phyloP scores from a whole-genome alignment of 352 stramenopile genomes.

The Thraustochytrium striatum region DNA sequence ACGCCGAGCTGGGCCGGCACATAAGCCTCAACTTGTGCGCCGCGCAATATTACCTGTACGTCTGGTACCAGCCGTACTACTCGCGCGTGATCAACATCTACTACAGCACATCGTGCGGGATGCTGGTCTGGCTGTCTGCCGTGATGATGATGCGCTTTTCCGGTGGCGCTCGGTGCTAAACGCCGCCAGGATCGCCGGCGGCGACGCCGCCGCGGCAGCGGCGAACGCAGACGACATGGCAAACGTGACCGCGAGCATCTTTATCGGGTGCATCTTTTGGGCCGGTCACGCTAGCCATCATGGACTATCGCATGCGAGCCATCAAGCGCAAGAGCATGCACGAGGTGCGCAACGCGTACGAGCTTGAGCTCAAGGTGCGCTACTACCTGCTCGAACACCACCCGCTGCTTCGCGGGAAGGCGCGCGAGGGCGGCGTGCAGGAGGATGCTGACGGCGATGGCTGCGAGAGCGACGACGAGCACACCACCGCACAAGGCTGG shows the following conservation, averaged over 20 bases:
- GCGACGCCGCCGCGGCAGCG: neutral
- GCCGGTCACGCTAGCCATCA: constrained; percentile 4
- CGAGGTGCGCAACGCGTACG: constrained; percentile 6
- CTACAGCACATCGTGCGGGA: neutral
- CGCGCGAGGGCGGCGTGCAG: no score
- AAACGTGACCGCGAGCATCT: no score
- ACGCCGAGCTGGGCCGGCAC: neutral
- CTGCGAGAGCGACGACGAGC: no score
- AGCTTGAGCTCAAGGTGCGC: constrained; percentile 41
- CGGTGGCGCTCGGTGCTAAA: no score
- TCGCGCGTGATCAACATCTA: neutral
- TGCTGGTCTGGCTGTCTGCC: constrained; percentile 8
- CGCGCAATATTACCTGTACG: constrained; percentile 23
- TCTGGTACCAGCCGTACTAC: constrained; percentile 47
- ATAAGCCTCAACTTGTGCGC: neutral
- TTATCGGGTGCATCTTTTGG: neutral
- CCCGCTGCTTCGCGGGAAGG: constrained; percentile 3
- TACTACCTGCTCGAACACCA: constrained; percentile 7
- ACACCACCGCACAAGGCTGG: no score
- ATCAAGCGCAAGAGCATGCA: neutral
- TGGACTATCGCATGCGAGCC: neutral
- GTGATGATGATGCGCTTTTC: constrained; percentile 29
- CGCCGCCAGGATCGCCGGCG: neutral
- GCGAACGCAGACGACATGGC: neutral
- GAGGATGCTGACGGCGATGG: no score